phyloP scores from a whole-genome alignment of 1,284 basidiomycete genomes.

The Mycena citricolor region DNA sequence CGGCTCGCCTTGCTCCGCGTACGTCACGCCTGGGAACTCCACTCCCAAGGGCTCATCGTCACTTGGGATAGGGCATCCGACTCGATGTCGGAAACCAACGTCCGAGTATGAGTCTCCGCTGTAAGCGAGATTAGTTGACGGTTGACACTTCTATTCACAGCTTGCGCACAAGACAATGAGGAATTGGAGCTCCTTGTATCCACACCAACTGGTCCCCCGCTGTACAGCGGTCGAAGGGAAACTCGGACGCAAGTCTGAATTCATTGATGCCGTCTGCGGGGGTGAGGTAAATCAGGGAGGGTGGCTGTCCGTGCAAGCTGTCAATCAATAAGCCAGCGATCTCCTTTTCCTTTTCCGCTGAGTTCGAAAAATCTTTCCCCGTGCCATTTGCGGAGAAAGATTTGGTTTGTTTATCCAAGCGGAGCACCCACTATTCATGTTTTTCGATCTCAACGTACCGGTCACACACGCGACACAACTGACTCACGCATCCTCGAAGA shows the following conservation, averaged over 20 bases:
- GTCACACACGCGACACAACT: constrained; percentile 29
- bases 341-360: too few relatives aligned
- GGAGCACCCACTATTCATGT: constrained; percentile 39
- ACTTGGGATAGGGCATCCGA: constrained; percentile 20
- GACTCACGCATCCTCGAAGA: constrained; percentile 39
- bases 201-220: constrained; percentile 26
- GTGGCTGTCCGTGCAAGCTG: too few relatives aligned
- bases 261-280: too few relatives aligned
- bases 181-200: constrained; percentile 26
- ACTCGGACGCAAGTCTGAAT: too few relatives aligned
- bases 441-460: constrained; percentile 60
- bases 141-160: not conserved
- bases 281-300: too few relatives aligned
- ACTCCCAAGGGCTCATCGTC: constrained; percentile 27
- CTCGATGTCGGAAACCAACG: constrained; percentile 20
- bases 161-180: constrained; percentile 31
- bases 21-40: constrained; percentile 27
- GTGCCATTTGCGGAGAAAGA: too few relatives aligned
- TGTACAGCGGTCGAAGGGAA: constrained; percentile 17
- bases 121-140: not conserved
- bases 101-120: constrained; percentile 31
- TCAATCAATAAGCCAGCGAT: too few relatives aligned
- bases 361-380: too few relatives aligned
- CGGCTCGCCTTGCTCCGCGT: constrained; percentile 24
- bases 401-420: not conserved